Conservation (phyloP, 1,139 yeast species). For the Citeromyces hawaiiensis region DNA sequence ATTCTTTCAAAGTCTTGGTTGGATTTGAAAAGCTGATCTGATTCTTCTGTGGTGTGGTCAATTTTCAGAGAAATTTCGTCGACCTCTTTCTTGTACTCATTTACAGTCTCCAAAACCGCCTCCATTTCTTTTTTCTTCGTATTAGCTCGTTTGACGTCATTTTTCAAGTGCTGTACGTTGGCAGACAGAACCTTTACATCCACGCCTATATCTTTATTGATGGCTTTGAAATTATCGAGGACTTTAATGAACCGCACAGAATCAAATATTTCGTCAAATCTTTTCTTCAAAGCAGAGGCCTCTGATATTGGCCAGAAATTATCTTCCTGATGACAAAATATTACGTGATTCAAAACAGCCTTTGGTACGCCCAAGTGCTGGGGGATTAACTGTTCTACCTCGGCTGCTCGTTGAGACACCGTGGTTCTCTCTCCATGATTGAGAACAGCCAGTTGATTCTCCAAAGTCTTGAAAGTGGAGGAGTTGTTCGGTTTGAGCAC, state of each 20-base stretch:
- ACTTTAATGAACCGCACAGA: slow-evolving; percentile 91
- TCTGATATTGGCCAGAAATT: slow-evolving; percentile 94
- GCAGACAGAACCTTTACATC: slow-evolving; percentile 70
- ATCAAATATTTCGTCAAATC: slow-evolving; percentile 94
- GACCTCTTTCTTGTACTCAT: slow-evolving; percentile 33
- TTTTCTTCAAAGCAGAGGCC: slow-evolving; percentile 76
- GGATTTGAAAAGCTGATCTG: slow-evolving; percentile 54
- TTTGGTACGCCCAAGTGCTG: slow-evolving; percentile 75
- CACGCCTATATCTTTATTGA: slow-evolving; percentile 63
- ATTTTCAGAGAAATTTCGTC: slow-evolving; percentile 34
- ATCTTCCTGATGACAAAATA: slow-evolving; percentile 97
- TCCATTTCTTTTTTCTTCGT: slow-evolving; percentile 37
- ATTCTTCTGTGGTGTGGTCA: slow-evolving; percentile 37
- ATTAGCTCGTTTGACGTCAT: slow-evolving; percentile 63
- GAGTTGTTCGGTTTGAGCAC: slow-evolving; percentile 40
- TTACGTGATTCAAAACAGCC: slow-evolving; percentile 81
- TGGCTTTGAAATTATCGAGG: slow-evolving; percentile 59
- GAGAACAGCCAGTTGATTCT: slow-evolving; percentile 69
- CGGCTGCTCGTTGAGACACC: slow-evolving; percentile 73
- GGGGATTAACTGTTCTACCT: slow-evolving; percentile 75
- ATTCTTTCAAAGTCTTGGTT: slow-evolving; percentile 76
- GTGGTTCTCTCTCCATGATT: slow-evolving; percentile 58
- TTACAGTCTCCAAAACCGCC: slow-evolving; percentile 29
- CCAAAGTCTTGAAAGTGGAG: slow-evolving; percentile 77
- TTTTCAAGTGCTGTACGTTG: slow-evolving; percentile 60